Evolutionary conservation across 2,329 filamentous ascomycete species (phyloP).

Genomic region (Chaetomium sp.): DNA sequence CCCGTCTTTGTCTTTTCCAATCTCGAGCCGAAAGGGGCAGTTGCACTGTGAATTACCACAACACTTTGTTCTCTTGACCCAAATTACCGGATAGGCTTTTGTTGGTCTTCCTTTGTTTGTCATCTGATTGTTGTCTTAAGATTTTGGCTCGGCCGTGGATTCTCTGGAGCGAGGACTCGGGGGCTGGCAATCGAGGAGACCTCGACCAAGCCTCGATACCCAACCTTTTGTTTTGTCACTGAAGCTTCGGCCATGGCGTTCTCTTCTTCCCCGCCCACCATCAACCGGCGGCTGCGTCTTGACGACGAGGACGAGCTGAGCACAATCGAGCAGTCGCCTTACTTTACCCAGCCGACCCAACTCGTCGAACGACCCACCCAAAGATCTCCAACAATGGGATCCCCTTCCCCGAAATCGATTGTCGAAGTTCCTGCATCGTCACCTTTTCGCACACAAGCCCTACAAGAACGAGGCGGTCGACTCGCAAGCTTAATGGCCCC

Average conservation of each 20-base stretch:
- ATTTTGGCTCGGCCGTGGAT: background rate
- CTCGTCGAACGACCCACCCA: slow-evolving; percentile 37
- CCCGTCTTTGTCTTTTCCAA: background rate
- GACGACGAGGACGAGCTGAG: slow-evolving; percentile 29
- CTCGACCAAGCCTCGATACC: background rate
- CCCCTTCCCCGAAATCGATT: slow-evolving; percentile 40
- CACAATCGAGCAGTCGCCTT: slow-evolving; percentile 34
- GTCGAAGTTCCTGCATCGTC: slow-evolving; percentile 89
- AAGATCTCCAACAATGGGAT: slow-evolving; percentile 22
- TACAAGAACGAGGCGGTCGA: slow-evolving; percentile 20
- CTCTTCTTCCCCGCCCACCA: slow-evolving; percentile 17
- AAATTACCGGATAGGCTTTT: no score
- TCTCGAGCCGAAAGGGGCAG: no score
- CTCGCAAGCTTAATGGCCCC: slow-evolving; percentile 58
- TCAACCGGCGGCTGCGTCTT: slow-evolving; percentile 11
- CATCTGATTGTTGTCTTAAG: background rate
- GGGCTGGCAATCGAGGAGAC: background rate
- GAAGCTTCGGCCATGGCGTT: slow-evolving; percentile 16
- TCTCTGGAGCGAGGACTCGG: background rate
- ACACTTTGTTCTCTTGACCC: no score
- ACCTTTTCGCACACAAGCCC: slow-evolving; percentile 47
- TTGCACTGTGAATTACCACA: no score
- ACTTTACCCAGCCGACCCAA: slow-evolving; percentile 43
- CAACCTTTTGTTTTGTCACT: background rate
- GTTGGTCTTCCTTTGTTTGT: background rate